These are phyloP conservation scores for Backusella tarrabulga DNA, from an alignment of 192 early-diverging fungal species.

Conservation along the genomic window DNA sequence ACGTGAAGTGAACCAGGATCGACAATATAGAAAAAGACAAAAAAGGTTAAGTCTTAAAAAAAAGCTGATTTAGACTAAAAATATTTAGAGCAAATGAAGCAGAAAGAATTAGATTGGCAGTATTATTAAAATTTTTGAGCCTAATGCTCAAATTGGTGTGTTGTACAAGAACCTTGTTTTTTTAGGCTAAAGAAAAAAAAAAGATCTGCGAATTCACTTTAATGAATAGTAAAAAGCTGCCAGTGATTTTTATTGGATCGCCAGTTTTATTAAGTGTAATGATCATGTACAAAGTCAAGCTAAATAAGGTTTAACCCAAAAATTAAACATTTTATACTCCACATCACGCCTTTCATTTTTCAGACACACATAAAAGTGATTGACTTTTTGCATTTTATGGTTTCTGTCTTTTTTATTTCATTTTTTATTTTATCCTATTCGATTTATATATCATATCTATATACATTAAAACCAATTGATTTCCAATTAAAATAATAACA, in stretches of 20 bases:
- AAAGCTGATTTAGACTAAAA: constrained; percentile 1
- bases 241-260: constrained; percentile 5
- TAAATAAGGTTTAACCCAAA: background rate
- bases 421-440: background rate
- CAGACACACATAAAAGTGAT: constrained; percentile 8
- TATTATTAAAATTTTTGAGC: background rate
- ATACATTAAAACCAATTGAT: background rate
- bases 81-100: constrained; percentile 8
- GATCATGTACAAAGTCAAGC: constrained; percentile 7
- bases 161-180: background rate
- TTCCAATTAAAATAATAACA: background rate
- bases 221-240: background rate
- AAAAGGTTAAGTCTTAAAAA: background rate
- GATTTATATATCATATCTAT: background rate
- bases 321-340: constrained; percentile 6
- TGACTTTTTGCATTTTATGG: background rate
- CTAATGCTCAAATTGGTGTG: background rate
- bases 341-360: constrained; percentile 3
- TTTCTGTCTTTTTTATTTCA: background rate
- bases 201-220: constrained; percentile 6
- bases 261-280: constrained; percentile 11
- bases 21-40: constrained; percentile 4
- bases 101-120: constrained; percentile 14
- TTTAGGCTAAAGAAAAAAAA: constrained; percentile 6
- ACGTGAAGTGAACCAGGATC: constrained; percentile 1